Evolutionary conservation across 495 filamentous ascomycete genomes (phyloP).

Genomic region (Trichoderma virens): DNA sequence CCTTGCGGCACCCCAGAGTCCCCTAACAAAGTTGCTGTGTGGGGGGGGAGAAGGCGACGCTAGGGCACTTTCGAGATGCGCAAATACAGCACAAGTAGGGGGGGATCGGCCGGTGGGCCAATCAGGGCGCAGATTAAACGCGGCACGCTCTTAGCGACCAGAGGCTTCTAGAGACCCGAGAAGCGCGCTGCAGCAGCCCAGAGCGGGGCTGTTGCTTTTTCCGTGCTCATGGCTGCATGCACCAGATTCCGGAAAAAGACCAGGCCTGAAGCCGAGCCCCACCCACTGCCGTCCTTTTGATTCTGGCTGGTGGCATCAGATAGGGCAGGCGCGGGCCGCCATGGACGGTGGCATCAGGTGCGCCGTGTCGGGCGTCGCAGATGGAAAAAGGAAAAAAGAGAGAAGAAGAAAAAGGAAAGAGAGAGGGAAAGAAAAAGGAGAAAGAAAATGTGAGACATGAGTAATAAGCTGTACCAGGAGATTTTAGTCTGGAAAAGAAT

Average conservation of each 20-base stretch:
- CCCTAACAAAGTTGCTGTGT: constrained; percentile 1
- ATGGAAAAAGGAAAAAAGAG: not conserved
- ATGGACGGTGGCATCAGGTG: not conserved
- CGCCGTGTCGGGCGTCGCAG: constrained; percentile 1
- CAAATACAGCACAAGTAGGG: not conserved
- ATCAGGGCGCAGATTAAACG: not conserved
- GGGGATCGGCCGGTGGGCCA: not conserved
- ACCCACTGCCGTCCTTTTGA: not conserved
- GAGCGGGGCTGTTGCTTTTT: not conserved
- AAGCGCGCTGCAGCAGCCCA: constrained; percentile 2
- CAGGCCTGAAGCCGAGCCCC: not conserved
- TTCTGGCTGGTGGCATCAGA: not conserved
- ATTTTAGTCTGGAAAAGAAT: too few species aligned
- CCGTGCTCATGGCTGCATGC: not conserved
- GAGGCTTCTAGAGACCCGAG: not conserved
- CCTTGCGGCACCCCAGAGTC: constrained; percentile 7
- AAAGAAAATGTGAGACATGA: too few species aligned
- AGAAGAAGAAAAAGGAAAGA: not conserved
- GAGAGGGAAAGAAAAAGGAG: not conserved
- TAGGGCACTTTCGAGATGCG: not conserved
- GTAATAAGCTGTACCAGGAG: too few species aligned
- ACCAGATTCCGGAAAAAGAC: not conserved
- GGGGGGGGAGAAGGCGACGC: not conserved
- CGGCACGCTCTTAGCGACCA: constrained; percentile 1
- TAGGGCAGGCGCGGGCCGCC: not conserved